These are phyloP conservation scores for Talaromyces sp. DNA, from an alignment of 2,329 filamentous ascomycete genomes.

Conservation along the genomic window DNA sequence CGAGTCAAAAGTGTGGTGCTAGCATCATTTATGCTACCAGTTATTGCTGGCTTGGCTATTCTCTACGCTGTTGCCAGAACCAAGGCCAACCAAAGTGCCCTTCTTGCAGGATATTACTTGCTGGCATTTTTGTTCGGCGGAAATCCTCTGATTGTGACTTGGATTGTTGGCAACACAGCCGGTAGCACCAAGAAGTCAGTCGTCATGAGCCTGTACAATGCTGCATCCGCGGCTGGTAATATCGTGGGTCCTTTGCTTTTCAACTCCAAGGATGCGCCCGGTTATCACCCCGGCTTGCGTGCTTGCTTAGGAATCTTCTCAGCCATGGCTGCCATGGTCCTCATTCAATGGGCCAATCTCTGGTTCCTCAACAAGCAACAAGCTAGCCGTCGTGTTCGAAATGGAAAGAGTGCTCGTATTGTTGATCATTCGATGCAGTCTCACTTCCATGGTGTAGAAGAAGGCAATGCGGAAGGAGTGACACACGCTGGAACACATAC, in stretches of 20 bases:
- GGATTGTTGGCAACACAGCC: constrained; percentile 70
- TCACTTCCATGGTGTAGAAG: constrained; percentile 46
- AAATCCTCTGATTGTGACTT: constrained; percentile 67
- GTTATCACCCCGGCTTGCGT: constrained; percentile 61
- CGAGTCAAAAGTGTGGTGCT: constrained; percentile 62
- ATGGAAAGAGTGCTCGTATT: constrained; percentile 64
- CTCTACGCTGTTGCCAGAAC: constrained; percentile 57
- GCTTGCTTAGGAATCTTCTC: constrained; percentile 52
- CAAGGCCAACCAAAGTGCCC: constrained; percentile 45
- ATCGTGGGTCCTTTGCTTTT: constrained; percentile 70
- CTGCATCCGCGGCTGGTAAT: constrained; percentile 64
- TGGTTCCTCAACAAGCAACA: constrained; percentile 59
- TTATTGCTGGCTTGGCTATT: constrained; percentile 61
- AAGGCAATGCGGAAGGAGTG: constrained; percentile 13
- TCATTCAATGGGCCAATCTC: constrained; percentile 59
- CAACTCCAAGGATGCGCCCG: constrained; percentile 58
- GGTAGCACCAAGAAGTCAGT: constrained; percentile 69
- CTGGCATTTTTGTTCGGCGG: constrained; percentile 68
- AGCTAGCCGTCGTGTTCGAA: constrained; percentile 55
- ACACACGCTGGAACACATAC: constrained; percentile 52
- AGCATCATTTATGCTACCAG: constrained; percentile 58
- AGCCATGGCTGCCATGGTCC: constrained; percentile 55
- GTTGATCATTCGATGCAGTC: constrained; percentile 64
- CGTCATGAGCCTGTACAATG: constrained; percentile 67
- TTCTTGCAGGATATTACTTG: constrained; percentile 66